phyloP scores from a whole-genome alignment of 192 early-diverging fungal species.

The Backusella psychrophila region DNA sequence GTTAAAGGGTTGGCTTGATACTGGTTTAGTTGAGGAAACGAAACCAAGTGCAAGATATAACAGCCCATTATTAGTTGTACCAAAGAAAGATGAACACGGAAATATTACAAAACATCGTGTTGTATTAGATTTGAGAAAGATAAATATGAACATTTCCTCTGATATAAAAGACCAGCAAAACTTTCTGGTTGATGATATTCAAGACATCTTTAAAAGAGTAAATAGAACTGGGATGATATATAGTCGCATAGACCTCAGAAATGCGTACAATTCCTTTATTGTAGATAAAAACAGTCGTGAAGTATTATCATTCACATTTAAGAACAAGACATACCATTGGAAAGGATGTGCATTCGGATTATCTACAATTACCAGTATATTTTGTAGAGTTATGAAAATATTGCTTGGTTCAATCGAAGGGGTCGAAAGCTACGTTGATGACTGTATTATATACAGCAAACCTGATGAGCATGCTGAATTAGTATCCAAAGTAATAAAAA shows the following conservation, averaged over 20 bases:
- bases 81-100: not conserved
- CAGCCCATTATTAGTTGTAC: not conserved
- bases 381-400: not conserved
- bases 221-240: not conserved
- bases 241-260: not conserved
- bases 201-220: not conserved
- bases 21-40: not conserved
- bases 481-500: not conserved
- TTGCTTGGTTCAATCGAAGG: not conserved
- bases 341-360: not conserved
- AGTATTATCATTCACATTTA: not conserved
- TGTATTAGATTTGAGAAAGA: not conserved
- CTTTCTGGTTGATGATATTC: not conserved
- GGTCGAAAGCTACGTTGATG: not conserved
- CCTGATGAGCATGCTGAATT: not conserved
- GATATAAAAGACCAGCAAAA: not conserved
- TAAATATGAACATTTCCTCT: not conserved
- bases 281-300: not conserved
- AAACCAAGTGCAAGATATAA: not conserved
- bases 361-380: not conserved
- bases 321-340: not conserved
- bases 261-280: not conserved
- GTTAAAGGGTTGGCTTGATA: not conserved
- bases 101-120: not conserved
- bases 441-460: not conserved